Base-by-base conservation (phyloP, 441 rosid genomes). In the Corymbia calophylla region DNA sequence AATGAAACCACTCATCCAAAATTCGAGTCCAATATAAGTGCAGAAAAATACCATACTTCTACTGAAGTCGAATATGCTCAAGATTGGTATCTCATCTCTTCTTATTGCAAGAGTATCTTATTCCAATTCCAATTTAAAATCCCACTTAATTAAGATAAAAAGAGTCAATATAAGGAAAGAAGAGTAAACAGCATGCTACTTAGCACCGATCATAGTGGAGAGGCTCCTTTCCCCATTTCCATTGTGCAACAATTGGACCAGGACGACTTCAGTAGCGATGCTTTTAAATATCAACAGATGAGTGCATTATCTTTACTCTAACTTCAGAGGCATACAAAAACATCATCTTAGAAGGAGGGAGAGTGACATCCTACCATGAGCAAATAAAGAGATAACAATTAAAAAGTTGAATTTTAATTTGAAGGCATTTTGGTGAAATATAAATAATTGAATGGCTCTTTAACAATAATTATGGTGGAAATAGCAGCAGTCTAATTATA, bases 191-290 rank as follows among this genome's bases (percentile, higher is more conserved):
- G 32, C 70, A 64, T 64, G 39, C 39, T 4, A 35, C 39, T 35
- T 35, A 35, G 39, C 39, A 18, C 70, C 70, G 32, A 62, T 62
- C 68, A 6, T 12, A 27, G n/a, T 7, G 70, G 35, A 64, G 8
- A 29, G 70, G 70, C 9, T 12, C 18, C 3, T n/a, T 29, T n/a
- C 35, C 70, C 10, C 18, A 29, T 29, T 29, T 3, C 68, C 14
- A 7, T 6, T 64, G 70, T 64, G 70, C 70, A 35, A 29, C 35
- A 17, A 64, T 5, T 64, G 70, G 32, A 64, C 19, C 70, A n/a
- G 39, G 7, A 1, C 39, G 39, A n/a, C 39, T 64, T n/a, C 39
- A 7, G n/a, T n/a, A 19, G 0, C 11, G 15, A 14, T 17, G 73
- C 9, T 15, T 64, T 31, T n/a, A 64, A 64, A 64, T n/a, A 64